Evolutionary conservation across 805 yeast species (phyloP).

Genomic region (Sugiyamaella smithiae): DNA sequence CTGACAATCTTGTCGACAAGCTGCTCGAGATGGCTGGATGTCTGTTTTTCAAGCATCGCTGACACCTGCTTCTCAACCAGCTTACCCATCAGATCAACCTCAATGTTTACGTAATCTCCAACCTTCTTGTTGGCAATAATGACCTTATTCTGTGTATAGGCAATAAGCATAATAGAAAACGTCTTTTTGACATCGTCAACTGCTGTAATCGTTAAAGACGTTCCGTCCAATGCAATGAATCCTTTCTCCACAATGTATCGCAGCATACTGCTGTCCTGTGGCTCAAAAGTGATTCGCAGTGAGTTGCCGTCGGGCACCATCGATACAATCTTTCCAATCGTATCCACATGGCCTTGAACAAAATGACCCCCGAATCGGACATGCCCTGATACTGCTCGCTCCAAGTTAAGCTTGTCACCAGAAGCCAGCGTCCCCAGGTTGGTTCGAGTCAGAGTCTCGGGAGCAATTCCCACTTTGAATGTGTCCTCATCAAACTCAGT

Average conservation of each 20-base stretch:
- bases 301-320: slow-evolving; percentile 67
- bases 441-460: slow-evolving; percentile 84
- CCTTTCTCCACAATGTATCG: slow-evolving; percentile 93
- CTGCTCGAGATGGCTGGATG: slow-evolving; percentile 48
- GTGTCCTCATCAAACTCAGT: slow-evolving; percentile 61
- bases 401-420: slow-evolving; percentile 76
- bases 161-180: slow-evolving; percentile 87
- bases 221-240: slow-evolving; percentile 88
- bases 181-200: slow-evolving; percentile 59
- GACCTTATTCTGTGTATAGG: slow-evolving; percentile 83
- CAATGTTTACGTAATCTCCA: slow-evolving; percentile 77
- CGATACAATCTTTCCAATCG: slow-evolving; percentile 64
- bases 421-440: slow-evolving; percentile 59
- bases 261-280: slow-evolving; percentile 56
- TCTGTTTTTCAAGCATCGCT: slow-evolving; percentile 50
- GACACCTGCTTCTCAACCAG: slow-evolving; percentile 81
- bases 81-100: slow-evolving; percentile 93
- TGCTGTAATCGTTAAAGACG: slow-evolving; percentile 80
- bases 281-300: slow-evolving; percentile 66
- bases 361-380: slow-evolving; percentile 94
- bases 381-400: slow-evolving; percentile 82
- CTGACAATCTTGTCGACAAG: slow-evolving; percentile 49
- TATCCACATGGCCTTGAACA: slow-evolving; percentile 97
- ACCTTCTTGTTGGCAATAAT: slow-evolving; percentile 60
- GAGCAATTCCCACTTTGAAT: slow-evolving; percentile 90